Evolutionary conservation across 2,329 filamentous ascomycete genomes (phyloP).

Genomic region (Fusarium clavum): DNA sequence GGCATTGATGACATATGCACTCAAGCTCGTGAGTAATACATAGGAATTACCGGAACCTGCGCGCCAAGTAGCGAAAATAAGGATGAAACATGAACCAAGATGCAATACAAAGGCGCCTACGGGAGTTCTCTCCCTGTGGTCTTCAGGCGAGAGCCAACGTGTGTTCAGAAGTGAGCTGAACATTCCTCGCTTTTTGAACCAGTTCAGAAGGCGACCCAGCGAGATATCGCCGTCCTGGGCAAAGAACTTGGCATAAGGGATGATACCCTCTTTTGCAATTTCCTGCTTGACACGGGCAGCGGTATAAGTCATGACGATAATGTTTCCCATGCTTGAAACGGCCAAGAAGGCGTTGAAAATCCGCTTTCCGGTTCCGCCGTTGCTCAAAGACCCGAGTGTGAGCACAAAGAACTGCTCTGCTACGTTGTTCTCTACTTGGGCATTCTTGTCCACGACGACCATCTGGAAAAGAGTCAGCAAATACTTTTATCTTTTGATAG

Average conservation of each 20-base stretch:
- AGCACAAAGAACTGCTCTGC: slow-evolving; percentile 52
- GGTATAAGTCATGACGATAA: slow-evolving; percentile 68
- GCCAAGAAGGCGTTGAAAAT: slow-evolving; percentile 64
- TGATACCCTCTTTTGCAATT: slow-evolving; percentile 68
- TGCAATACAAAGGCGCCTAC: slow-evolving; percentile 53
- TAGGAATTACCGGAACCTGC: slow-evolving; percentile 46
- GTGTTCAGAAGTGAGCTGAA: slow-evolving; percentile 46
- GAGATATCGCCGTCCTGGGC: slow-evolving; percentile 54
- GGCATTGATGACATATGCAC: slow-evolving; percentile 51
- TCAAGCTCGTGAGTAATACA: slow-evolving; percentile 48
- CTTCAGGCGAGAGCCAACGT: slow-evolving; percentile 50
- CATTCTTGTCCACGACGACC: slow-evolving; percentile 44
- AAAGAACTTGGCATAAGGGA: slow-evolving; percentile 63
- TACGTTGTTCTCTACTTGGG: slow-evolving; percentile 35
- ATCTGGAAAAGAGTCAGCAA: slow-evolving; percentile 50
- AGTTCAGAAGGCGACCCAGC: slow-evolving; percentile 49
- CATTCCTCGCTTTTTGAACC: slow-evolving; percentile 48
- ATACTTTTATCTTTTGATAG: neutral
- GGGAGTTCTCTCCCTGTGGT: slow-evolving; percentile 53
- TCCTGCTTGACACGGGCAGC: slow-evolving; percentile 69
- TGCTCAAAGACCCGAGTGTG: slow-evolving; percentile 47
- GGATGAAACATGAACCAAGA: slow-evolving; percentile 50
- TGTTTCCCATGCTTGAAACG: slow-evolving; percentile 66
- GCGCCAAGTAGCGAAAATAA: slow-evolving; percentile 51
- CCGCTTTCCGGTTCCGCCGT: slow-evolving; percentile 45